Evolutionary conservation across 441 rosid species (phyloP), one percentile per base, ranked within the genome.

Genomic region (Erysimum cheiri): DNA sequence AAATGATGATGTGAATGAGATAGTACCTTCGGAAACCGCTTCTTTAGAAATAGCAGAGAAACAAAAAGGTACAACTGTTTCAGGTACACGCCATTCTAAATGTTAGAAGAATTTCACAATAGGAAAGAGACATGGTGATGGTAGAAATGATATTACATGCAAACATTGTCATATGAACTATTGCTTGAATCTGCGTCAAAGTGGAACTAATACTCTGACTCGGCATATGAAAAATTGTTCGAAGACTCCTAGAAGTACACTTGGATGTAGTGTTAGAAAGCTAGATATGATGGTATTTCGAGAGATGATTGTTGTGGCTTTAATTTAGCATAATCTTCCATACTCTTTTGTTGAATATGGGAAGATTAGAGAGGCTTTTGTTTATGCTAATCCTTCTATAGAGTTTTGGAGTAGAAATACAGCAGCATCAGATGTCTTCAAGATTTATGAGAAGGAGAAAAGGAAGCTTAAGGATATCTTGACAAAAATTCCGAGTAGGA

Each of bases 371-470:
- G 22, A 19, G 22, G 22, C 22, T 19, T 19, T 19, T 19, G 1
- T 19, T 19, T 19, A 19, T 19, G 22, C 22, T 19, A 19, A 47
- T 35, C 37, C 39, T 0, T 1, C 8, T 3, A 57, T 69, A 0
- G 14, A 58, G 10, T 59, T 59, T 0, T 31, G 46, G 48, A 8
- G 47, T 69, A 57, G 37, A 60, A 59, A 69, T 7, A 58, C 13
- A 2, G 31, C 22, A 69, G n/a, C 26, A 4, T 1, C 58, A 2
- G 9, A 49, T 64, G 33, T 22, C 3, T 48, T 19, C 2, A 49
- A 49, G 10, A 35, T 64, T 3, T 48, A 4, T 36, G 26, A 64
- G 10, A 64, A 35, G 0, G 69, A 64, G 57, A 64, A 48, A 8
- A 6, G 13, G 33, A 33, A 36, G 10, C 58, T 64, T 24, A 47